Percentiles rank a stretch among this genome's conserved stretches.
Evolutionary conservation across 192 early-diverging fungal genomes (phyloP).

Genomic region (Podila horticola): DNA sequence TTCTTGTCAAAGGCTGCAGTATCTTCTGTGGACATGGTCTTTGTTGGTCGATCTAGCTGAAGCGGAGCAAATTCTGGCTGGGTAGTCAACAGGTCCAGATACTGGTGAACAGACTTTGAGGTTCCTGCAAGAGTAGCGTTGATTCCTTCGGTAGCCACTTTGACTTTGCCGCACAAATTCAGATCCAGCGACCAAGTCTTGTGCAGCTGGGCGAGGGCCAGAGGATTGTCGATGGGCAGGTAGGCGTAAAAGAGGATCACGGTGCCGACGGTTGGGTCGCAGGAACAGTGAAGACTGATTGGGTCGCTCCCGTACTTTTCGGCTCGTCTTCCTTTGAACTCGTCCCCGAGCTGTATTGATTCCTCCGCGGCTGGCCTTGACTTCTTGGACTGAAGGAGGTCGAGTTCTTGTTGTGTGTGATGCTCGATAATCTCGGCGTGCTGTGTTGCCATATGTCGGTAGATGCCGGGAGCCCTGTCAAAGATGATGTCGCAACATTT

Average conservation of each 20-base stretch:
- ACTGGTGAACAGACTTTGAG: slow-evolving; percentile 43
- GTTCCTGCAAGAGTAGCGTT: slow-evolving; percentile 74
- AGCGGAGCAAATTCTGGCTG: slow-evolving; percentile 17
- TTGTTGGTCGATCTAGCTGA: neutral
- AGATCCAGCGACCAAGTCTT: slow-evolving; percentile 37
- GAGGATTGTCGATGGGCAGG: slow-evolving; percentile 40
- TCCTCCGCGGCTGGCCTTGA: neutral
- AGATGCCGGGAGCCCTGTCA: slow-evolving; percentile 15
- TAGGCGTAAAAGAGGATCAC: slow-evolving; percentile 67
- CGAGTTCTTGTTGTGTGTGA: neutral
- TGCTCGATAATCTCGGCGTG: slow-evolving; percentile 25
- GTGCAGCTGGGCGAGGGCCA: slow-evolving; percentile 49
- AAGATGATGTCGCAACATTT: slow-evolving; percentile 19
- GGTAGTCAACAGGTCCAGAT: slow-evolving; percentile 55
- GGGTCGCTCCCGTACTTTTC: slow-evolving; percentile 55
- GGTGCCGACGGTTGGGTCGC: slow-evolving; percentile 33
- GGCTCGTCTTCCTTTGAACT: slow-evolving; percentile 31
- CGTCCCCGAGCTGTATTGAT: neutral
- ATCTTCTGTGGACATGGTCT: neutral
- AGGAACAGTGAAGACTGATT: slow-evolving; percentile 51
- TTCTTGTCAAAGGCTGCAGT: slow-evolving; percentile 4
- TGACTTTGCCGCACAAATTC: slow-evolving; percentile 59
- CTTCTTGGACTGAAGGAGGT: neutral
- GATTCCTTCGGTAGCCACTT: slow-evolving; percentile 68
- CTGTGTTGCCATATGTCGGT: slow-evolving; percentile 22